phyloP scores from a whole-genome alignment of 2,329 filamentous ascomycete species.

The Alternaria atra region DNA sequence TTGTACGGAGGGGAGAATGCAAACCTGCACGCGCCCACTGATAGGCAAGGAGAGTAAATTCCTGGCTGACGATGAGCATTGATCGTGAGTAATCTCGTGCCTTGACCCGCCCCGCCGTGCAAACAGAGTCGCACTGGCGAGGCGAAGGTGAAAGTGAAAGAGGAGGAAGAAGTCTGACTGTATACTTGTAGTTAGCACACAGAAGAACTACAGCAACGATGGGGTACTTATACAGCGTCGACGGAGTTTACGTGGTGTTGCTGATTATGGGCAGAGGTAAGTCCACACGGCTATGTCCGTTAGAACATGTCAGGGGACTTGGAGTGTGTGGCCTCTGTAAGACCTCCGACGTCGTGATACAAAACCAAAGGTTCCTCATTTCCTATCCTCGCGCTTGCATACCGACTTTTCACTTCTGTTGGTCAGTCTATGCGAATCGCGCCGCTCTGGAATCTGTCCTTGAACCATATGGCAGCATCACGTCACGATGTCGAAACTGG shows the following conservation, averaged over 20 bases:
- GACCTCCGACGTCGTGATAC: neutral
- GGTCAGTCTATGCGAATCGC: neutral
- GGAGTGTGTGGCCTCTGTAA: neutral
- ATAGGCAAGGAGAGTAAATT: neutral
- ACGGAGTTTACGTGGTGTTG: neutral
- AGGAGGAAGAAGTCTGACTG: neutral
- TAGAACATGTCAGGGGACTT: neutral
- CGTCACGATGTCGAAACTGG: neutral
- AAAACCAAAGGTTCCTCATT: neutral
- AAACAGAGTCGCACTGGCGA: neutral
- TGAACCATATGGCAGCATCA: neutral
- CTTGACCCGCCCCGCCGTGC: neutral
- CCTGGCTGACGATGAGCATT: neutral
- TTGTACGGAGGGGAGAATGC: neutral
- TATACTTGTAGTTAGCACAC: neutral
- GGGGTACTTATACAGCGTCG: neutral
- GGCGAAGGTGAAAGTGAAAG: neutral
- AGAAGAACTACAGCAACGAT: neutral
- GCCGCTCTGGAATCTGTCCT: too few relatives aligned
- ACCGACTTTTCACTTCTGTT: neutral
- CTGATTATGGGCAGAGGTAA: neutral
- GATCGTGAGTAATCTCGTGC: neutral
- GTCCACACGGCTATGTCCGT: neutral
- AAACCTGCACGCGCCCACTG: neutral
- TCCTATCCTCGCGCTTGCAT: neutral